These are phyloP conservation scores for Colletotrichum cordylinicola DNA, from an alignment of 2,329 filamentous ascomycete species.

Conservation along the genomic window DNA sequence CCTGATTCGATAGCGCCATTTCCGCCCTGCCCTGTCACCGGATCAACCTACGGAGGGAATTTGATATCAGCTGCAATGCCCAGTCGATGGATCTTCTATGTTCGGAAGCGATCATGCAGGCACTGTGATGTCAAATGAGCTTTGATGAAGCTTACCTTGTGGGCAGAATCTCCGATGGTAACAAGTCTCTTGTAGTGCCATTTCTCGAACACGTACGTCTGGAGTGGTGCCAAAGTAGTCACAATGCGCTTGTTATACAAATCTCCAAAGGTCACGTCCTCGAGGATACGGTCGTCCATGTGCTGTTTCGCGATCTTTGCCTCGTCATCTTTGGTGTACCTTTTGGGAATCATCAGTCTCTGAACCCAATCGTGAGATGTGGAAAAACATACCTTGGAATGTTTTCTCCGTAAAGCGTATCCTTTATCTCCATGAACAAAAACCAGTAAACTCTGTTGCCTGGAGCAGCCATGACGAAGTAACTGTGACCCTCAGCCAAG, in stretches of 20 bases:
- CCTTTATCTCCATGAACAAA: conserved; percentile 33
- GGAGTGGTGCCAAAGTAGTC: conserved; percentile 28
- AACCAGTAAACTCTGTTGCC: conserved; percentile 40
- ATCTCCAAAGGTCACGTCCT: conserved; percentile 31
- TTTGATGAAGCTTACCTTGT: no score
- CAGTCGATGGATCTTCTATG: no score
- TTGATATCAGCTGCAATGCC: no score
- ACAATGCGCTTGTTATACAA: conserved; percentile 33
- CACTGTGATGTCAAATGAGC: no score
- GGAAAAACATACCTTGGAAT: no score
- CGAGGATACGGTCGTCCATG: conserved; percentile 22
- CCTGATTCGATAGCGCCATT: conserved; percentile 30
- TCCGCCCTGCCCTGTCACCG: conserved; percentile 28
- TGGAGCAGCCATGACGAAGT: conserved; percentile 34
- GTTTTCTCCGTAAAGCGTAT: conserved; percentile 30
- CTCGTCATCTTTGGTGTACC: conserved; percentile 36
- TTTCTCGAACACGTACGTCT: conserved; percentile 39
- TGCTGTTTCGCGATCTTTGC: conserved; percentile 29
- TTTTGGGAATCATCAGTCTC: no score
- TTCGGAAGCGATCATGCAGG: no score
- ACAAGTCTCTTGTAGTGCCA: conserved; percentile 45
- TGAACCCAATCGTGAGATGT: no score
- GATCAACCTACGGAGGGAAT: no score
- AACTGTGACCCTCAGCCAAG: conserved; percentile 25
- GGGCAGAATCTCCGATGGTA: conserved; percentile 44